Base-by-base conservation (phyloP, 1,284 basidiomycete genomes). In the Ganoderma leucocontextum region DNA sequence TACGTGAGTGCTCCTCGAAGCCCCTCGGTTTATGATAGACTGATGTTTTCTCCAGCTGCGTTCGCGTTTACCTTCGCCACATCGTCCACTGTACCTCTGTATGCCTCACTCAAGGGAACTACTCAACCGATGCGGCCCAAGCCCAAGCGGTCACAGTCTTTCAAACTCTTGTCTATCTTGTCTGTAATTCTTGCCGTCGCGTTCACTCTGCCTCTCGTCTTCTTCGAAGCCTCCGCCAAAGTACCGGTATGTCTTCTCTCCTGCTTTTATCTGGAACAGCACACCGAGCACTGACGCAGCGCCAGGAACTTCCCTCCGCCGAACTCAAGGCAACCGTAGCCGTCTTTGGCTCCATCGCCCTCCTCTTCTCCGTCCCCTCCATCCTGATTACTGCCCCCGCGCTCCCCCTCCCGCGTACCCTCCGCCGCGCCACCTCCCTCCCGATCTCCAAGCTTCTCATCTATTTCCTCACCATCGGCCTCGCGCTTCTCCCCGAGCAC, bases 41-140 rank as follows among this genome's bases (percentile, higher is more conserved):
- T 57, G 17, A 60, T 22, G 35, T 25, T 38, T 42, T n/a, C n/a
- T 6, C 66, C 72, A 88, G 90, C 82, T 49, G 82, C 82, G 4
- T 84, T 84, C 38, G 85, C 87, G 7, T 92, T 93, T 74, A 82
- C 88, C 15, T 92, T 91, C 74, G 84, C 88, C 19, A 88, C 91
- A 0, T 81, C 86, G 9, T 85, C 86, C 68, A 90, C 91, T 4
- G 81, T 92, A 10, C 86, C 90, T 13, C 77, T 93, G 63, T 91
- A 91, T 71, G 83, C 87, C 52, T 86, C 90, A 4, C 76, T 92
- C 57, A 84, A 85, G 67, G 84, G 84, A 36, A 79, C 82, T 15
- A 78, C 80, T 47, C 75, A 80, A 9, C 73, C 75, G 2, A 65
- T 83, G 25, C 77, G 79, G 22, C 80, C 80, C 41, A 88, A 87